Evolutionary conservation across 768 basidiomycete species (phyloP), one percentile per base, ranked within the genome.

Genomic region (Mycena galopus): DNA sequence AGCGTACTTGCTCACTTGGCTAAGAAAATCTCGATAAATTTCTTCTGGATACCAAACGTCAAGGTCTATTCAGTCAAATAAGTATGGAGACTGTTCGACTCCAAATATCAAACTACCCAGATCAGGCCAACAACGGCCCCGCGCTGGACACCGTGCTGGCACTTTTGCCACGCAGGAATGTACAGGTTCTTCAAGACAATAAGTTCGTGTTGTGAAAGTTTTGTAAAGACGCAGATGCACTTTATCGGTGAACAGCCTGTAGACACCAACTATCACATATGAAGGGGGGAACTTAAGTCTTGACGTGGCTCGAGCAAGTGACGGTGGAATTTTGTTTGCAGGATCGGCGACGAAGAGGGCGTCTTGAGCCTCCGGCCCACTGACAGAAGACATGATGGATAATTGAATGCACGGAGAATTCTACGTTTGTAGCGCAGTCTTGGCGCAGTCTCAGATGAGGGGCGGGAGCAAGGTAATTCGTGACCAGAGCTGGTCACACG

Each of bases 261-360:
- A 97, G 21, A 91, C 88, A 0, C 96, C 96, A 0, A 98, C 95
- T 5, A 95, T 81, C 56, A 92, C 90, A 79, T 98, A 98, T 3
- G 92, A 91, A 0, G 96, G 94, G 0, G 95, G 91, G 74, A 96
- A 93, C 51, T 90, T 84, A 63, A 97, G 87, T 32, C 94, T 88
- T 14, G 87, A 79, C 1, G 85, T 84, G 0, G 92, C 90, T n/a
- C 88, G 83, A 30, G 82, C 80, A 12, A 94, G 86, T 27, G 82
- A 71, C 3, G 79, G 76, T 0, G 91, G 91, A 4, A 89, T 78
- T 53, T 87, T 73, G 21, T 81, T 74, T 17, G 69, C 59, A 27
- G 65, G 44, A 16, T 70, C 67, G 32, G 51, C 23, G 27, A 30
- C 70, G 39, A 84, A 83, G 11, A 85, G 78, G 17, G 77, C 76